Evolutionary conservation across 2,329 filamentous ascomycete genomes (phyloP).

Genomic region (Hypoxylon sp.): DNA sequence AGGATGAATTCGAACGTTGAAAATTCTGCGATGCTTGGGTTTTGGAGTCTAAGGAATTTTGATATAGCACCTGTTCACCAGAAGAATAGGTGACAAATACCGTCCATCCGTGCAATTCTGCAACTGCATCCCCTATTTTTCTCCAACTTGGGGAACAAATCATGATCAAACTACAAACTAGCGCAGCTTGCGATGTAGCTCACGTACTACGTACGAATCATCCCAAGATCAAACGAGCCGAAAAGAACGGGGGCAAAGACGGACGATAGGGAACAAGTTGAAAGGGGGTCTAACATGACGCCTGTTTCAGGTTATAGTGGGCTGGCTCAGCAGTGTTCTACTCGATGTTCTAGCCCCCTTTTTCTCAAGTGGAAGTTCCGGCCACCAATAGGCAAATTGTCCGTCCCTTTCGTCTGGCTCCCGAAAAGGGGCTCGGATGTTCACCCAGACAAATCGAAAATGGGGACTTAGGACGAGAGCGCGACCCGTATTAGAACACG

Average conservation of each 20-base stretch:
- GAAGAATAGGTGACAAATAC: conserved; percentile 21
- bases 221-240: conserved; percentile 27
- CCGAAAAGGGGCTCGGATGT: conserved; percentile 28
- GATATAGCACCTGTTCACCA: conserved; percentile 9
- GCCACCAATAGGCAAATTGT: conserved; percentile 32
- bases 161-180: conserved; percentile 2
- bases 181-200: conserved; percentile 6
- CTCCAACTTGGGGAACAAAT: conserved; percentile 1
- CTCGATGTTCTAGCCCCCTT: conserved; percentile 28
- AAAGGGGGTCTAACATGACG: conserved; percentile 20
- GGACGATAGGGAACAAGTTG: conserved; percentile 11
- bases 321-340: conserved; percentile 9
- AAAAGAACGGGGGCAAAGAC: conserved; percentile 6
- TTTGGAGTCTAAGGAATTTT: not conserved
- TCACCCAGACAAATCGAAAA: not conserved
- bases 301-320: conserved; percentile 36
- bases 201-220: conserved; percentile 22
- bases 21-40: not conserved
- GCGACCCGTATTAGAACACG: conserved; percentile 33
- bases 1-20: conserved; percentile 12
- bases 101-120: conserved; percentile 8
- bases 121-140: conserved; percentile 10
- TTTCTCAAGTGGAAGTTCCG: conserved; percentile 13
- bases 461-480: not conserved
- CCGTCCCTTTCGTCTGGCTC: conserved; percentile 22